Conservation (phyloP, 805 yeast genomes). For the Candida ulmi region DNA sequence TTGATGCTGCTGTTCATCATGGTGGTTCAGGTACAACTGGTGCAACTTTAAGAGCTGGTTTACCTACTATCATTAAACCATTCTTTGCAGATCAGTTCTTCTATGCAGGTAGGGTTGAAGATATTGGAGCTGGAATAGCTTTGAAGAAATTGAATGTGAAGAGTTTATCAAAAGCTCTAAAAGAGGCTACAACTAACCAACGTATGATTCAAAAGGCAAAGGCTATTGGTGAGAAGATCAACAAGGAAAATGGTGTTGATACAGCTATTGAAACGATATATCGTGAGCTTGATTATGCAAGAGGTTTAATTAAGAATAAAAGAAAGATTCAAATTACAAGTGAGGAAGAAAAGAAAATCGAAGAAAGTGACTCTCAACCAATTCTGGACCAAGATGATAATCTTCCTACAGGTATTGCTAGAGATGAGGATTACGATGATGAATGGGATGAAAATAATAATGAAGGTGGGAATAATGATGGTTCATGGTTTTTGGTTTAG, state of each 20-base stretch:
- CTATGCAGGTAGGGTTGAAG: constrained; percentile 83
- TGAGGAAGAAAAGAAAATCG: constrained; percentile 12
- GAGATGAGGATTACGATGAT: constrained; percentile 4
- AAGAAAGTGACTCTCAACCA: constrained; percentile 5
- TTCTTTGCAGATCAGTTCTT: constrained; percentile 96
- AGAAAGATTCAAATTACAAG: constrained; percentile 19
- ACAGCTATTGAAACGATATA: constrained; percentile 77
- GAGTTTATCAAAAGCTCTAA: constrained; percentile 61
- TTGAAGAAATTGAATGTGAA: constrained; percentile 62
- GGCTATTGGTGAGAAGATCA: constrained; percentile 54
- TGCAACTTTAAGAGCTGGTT: constrained; percentile 77
- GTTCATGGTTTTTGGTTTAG: constrained; percentile 16
- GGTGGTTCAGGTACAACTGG: constrained; percentile 98
- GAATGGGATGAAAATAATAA: constrained; percentile 1
- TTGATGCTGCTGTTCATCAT: constrained; percentile 95
- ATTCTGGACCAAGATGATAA: constrained; percentile 2
- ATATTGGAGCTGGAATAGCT: constrained; percentile 77
- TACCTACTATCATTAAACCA: constrained; percentile 89
- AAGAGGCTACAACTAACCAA: constrained; percentile 58
- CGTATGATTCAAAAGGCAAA: constrained; percentile 66
- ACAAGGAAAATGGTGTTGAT: constrained; percentile 74
- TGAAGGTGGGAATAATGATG: constrained; percentile 4
- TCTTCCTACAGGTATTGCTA: constrained; percentile 1
- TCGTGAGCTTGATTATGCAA: constrained; percentile 71
- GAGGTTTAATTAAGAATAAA: constrained; percentile 46